These are phyloP conservation scores for Sporisorium exsertum DNA, from an alignment of 1,284 basidiomycete species.

Conservation along the genomic window DNA sequence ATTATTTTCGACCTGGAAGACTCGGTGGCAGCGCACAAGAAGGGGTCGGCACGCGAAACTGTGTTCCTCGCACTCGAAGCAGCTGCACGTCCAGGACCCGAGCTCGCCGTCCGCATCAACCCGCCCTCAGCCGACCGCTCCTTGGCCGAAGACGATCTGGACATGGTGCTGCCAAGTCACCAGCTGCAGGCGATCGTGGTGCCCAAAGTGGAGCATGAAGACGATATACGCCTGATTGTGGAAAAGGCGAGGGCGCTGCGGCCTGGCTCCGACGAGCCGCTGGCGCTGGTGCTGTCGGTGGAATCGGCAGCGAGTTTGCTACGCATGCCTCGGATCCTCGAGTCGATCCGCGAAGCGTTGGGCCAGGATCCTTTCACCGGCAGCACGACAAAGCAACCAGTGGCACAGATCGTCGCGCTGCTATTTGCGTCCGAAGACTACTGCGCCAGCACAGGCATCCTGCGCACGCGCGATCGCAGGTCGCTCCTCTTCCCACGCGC, in stretches of 20 bases:
- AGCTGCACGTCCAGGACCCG: conserved; percentile 38
- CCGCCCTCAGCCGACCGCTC: conserved; percentile 49
- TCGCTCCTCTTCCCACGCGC: conserved; percentile 90
- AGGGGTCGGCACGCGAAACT: conserved; percentile 58
- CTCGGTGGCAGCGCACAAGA: conserved; percentile 63
- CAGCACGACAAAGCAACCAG: not conserved
- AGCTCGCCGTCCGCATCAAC: conserved; percentile 67
- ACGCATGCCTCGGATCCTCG: conserved; percentile 56
- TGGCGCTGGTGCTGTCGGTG: conserved; percentile 61
- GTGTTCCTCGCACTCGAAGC: conserved; percentile 61
- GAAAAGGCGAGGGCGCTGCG: conserved; percentile 43
- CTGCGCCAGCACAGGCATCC: conserved; percentile 85
- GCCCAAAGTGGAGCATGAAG: conserved; percentile 64
- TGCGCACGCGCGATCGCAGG: conserved; percentile 79
- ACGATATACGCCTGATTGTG: conserved; percentile 53
- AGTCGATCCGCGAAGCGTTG: conserved; percentile 14
- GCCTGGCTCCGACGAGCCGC: conserved; percentile 2
- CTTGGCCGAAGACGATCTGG: conserved; percentile 60
- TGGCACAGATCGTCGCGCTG: conserved; percentile 49
- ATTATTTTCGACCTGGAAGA: conserved; percentile 68
- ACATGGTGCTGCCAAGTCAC: conserved; percentile 55
- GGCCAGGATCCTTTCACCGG: conserved; percentile 9
- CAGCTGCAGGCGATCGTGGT: conserved; percentile 60
- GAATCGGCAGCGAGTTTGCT: conserved; percentile 62
- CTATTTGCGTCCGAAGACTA: conserved; percentile 68